Percentiles rank a stretch among this genome's conserved stretches.
Conservation (phyloP, 2,329 filamentous ascomycete species). For the Chaetomium olivaceum region DNA sequence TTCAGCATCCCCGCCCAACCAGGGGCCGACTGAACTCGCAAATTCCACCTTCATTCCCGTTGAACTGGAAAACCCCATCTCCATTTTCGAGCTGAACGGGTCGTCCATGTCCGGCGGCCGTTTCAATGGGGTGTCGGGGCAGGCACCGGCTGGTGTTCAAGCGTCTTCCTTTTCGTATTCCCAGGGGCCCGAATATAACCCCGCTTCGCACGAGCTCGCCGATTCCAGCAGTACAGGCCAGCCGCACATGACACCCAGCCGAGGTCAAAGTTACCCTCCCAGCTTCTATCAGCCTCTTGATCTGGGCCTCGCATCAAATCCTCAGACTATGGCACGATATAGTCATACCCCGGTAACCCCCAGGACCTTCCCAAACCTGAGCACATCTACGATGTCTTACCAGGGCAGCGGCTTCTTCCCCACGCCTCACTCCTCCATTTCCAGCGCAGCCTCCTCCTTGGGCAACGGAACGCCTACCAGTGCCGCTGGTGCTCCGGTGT, state of each 20-base stretch:
- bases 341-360: neutral
- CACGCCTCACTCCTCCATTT: conserved; percentile 12
- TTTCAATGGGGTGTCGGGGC: neutral
- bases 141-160: neutral
- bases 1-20: neutral
- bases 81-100: neutral
- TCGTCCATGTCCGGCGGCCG: neutral
- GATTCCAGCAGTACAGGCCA: neutral
- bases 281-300: neutral
- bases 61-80: neutral
- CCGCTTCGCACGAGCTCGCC: neutral
- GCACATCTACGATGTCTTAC: neutral
- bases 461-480: neutral
- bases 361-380: neutral
- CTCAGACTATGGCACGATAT: neutral
- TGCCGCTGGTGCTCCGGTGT: neutral
- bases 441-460: neutral
- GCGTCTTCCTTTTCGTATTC: neutral
- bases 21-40: neutral
- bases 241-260: neutral
- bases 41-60: neutral
- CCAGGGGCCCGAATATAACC: neutral
- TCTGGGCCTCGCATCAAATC: neutral
- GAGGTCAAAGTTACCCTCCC: neutral
- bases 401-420: neutral